phyloP scores from a whole-genome alignment of 2,329 filamentous ascomycete species.

The Aureobasidium melanogenum region DNA sequence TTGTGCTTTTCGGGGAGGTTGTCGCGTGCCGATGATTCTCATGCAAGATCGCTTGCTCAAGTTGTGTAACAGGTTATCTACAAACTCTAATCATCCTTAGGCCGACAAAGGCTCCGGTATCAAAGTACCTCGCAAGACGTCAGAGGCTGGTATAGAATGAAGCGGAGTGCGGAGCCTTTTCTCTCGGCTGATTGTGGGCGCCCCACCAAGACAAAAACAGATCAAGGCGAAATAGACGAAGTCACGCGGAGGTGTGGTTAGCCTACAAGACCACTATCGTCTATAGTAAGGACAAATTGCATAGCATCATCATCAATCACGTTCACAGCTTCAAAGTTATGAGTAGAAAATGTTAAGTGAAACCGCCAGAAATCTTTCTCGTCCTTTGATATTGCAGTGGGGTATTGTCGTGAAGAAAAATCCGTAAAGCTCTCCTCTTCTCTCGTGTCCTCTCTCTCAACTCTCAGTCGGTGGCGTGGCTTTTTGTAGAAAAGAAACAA shows the following conservation, averaged over 20 bases:
- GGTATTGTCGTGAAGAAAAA: constrained; percentile 12
- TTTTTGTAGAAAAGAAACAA: neutral
- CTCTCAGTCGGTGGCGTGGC: constrained; percentile 4
- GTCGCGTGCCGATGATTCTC: neutral
- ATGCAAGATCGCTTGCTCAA: neutral
- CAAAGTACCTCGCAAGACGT: neutral
- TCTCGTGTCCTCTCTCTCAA: neutral
- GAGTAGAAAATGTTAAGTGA: neutral
- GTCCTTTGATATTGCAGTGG: constrained; percentile 6
- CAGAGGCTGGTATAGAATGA: constrained; percentile 7
- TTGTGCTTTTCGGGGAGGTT: neutral
- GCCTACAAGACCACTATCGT: neutral
- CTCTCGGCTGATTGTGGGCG: neutral
- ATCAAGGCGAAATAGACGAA: neutral
- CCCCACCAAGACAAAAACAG: neutral
- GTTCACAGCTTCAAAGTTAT: neutral
- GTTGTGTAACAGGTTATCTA: neutral
- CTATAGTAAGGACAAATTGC: neutral
- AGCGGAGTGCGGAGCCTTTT: too few relatives aligned
- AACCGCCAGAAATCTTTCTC: constrained; percentile 3
- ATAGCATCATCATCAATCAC: neutral
- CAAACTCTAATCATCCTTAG: neutral
- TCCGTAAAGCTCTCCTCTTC: constrained; percentile 10
- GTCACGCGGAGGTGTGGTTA: neutral
- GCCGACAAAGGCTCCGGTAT: neutral